Base-by-base conservation (phyloP, 2,329 filamentous ascomycete genomes). In the Penicillium sumatraense region DNA sequence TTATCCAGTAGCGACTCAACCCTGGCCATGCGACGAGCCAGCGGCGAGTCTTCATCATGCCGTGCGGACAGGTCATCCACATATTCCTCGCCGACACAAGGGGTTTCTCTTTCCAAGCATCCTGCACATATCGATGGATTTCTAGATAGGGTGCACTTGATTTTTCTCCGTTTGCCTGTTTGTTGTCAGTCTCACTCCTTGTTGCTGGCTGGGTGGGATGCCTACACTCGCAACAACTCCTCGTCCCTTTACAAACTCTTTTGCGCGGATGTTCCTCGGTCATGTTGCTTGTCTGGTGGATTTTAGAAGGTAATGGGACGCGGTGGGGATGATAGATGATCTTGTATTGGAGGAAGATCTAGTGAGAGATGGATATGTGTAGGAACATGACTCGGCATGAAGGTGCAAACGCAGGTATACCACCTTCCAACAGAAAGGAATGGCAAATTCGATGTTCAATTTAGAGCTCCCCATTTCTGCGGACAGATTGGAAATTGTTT, bases 201-300 rank as follows among this genome's bases (percentile, higher is more conserved):
- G 16, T 44, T 36, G 14, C 5, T 18, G n/a, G 31, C 48, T 29
- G 48, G 18, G 41, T 3, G 10, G 35, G 42, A 9, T 9, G 27
- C 53, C 49, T 51, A 56, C 53, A 56, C 20, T 56, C 53, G 33
- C 18, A 53, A 41, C 54, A 57, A 33, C 54, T 57, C 18, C 53
- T 57, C 18, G 54, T 57, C 33, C 49, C 54, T 21, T 57, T 53
- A 13, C 54, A 50, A 23, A 57, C 45, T 36, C 50, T 52, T 41
- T 54, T 55, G 31, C 56, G 31, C 26, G 20, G 46, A 24, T 23
- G 16, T 35, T 49, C 35, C 16, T 57, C 51, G 4, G 51, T 9
- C 20, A 44, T 44, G 38, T 21, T 23, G 20, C 23, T n/a, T 14
- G 26, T 27, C 24, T n/a, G n/a, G n/a, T n/a, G n/a, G n/a, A n/a